phyloP scores from a whole-genome alignment of 257 asterid genomes.

The Nicotiana tomentosiformis region DNA sequence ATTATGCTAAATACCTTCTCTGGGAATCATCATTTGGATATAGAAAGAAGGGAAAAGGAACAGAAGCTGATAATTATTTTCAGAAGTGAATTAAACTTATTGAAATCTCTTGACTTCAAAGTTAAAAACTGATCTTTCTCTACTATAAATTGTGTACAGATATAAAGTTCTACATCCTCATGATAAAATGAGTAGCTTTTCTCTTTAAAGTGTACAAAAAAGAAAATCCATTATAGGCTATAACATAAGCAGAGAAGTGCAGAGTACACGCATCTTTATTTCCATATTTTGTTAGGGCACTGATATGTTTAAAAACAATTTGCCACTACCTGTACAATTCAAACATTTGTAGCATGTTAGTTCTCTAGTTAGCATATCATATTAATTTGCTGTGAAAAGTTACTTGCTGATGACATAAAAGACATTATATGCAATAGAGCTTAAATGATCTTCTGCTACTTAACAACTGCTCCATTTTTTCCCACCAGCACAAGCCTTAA shows the following conservation, averaged over 20 bases:
- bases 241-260: no score
- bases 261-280: not conserved
- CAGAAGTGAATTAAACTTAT: not conserved
- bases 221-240: not conserved
- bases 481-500: not conserved
- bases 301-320: no score
- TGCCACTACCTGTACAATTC: no score
- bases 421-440: no score
- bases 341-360: no score
- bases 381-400: no score
- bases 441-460: no score
- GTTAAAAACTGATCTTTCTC: not conserved
- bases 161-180: not conserved
- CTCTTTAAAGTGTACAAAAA: not conserved
- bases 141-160: not conserved
- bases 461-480: no score
- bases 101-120: conserved; percentile 13
- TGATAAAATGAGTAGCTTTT: not conserved
- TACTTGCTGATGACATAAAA: no score
- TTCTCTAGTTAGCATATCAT: no score
- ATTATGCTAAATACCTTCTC: not conserved
- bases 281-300: no score
- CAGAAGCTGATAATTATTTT: not conserved
- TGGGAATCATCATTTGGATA: not conserved
- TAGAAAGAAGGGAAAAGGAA: not conserved